Percentiles rank a stretch among this genome's conserved stretches.
Evolutionary conservation across 345 rosid species (phyloP).

Genomic region (Euphorbia lathyris): DNA sequence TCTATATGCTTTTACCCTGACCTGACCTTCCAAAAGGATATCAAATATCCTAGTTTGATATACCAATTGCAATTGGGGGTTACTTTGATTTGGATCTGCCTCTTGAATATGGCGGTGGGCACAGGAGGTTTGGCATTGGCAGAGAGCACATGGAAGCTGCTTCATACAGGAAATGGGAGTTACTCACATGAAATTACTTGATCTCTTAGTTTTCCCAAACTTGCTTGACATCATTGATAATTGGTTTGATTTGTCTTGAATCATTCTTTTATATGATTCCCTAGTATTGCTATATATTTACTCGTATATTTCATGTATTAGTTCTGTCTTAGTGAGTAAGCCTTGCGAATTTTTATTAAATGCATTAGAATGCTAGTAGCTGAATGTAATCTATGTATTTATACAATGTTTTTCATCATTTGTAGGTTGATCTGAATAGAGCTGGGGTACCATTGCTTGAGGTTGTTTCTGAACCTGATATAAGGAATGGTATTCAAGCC

Average conservation of each 20-base stretch:
- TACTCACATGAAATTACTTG: constrained; percentile 56
- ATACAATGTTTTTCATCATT: no score
- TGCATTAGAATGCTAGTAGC: no score
- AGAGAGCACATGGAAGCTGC: constrained; percentile 92
- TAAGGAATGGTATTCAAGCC: constrained; percentile 84
- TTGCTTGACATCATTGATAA: background rate
- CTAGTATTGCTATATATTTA: no score
- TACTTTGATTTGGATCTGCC: constrained; percentile 82
- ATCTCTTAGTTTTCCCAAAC: constrained; percentile 19
- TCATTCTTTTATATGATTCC: constrained; percentile 4
- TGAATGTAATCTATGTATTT: no score
- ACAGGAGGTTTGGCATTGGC: constrained; percentile 80
- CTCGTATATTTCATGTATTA: no score
- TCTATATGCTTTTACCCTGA: no score
- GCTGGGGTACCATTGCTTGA: no score
- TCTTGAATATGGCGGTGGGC: constrained; percentile 87
- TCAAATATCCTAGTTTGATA: constrained; percentile 93
- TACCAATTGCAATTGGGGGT: constrained; percentile 79
- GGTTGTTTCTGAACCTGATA: constrained; percentile 99
- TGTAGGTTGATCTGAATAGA: no score
- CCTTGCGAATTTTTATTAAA: no score
- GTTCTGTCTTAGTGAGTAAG: no score
- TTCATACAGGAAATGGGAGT: constrained; percentile 70
- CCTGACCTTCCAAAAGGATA: no score
- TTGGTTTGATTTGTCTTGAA: background rate